Evolutionary conservation across 805 yeast genomes (phyloP), one percentile per base, ranked within the genome.

Genomic region (Lachancea thermotolerans): DNA sequence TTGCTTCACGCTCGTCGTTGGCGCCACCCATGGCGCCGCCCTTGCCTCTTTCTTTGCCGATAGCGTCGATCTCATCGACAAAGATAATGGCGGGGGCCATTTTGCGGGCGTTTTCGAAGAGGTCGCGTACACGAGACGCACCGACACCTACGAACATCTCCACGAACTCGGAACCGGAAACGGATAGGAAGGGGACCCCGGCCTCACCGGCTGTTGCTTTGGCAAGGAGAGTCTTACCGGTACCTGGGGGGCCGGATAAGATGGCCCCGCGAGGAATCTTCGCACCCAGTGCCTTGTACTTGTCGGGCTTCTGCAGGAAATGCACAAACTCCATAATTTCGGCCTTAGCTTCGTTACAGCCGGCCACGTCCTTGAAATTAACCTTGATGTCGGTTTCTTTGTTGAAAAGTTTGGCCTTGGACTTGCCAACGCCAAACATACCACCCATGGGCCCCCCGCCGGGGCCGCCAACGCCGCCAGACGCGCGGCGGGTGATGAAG

Each of bases 71-170:
- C 69, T 89, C 97, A 69, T 89, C 97, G 42, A 89, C 87, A 62
- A 89, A 89, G 44, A 89, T 82, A 56, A 89, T 89, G 2, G 95
- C 75, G 6, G 97, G 97, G 0, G 96, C 93, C 72, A 79, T 83
- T 51, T 84, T 85, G 58, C 95, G 76, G 14, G 96, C 97, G 38
- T 86, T 85, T 60, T 84, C 82, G 70, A 89, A 89, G 59, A 89
- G 73, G 60, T 90, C 96, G 64, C 97, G 85, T 35, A 89, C 97
- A 65, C 97, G 77, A 3, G 91, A 82, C 3, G 96, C 96, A 69
- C 96, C 96, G 21, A 89, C 96, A 68, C 96, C 96, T 16, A 86
- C 95, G 71, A 86, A 89, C 96, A 89, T 89, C 65, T 89, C 96
- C n/a, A 88, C 95, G 55, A 89, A 89, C 63, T 89, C 96, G 11